Percentiles rank a stretch among this genome's conserved stretches.
Conservation (phyloP, 306 rosid species). For the Vigna angularis region DNA sequence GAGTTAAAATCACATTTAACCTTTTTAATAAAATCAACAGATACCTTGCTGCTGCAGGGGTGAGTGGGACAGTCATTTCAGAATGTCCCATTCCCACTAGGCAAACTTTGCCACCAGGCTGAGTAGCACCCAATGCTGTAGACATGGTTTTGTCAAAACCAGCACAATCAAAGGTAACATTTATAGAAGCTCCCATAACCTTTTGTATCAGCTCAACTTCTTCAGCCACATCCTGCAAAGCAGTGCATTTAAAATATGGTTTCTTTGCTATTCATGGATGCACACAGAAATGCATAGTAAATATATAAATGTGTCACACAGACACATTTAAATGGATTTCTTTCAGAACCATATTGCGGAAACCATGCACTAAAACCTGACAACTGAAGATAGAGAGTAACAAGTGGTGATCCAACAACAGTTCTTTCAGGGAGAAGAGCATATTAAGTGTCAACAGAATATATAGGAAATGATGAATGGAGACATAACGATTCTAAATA, state of each 20-base stretch:
- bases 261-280: neutral
- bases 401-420: constrained; percentile 8
- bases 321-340: neutral
- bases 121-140: constrained; percentile 77
- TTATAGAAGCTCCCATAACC: constrained; percentile 64
- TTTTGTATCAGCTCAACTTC: constrained; percentile 66
- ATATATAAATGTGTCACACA: neutral
- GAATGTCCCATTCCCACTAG: constrained; percentile 85
- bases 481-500: constrained; percentile 26
- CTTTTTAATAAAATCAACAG: neutral
- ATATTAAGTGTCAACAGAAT: constrained; percentile 6
- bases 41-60: constrained; percentile 85
- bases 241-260: constrained; percentile 27
- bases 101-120: constrained; percentile 88
- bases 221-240: constrained; percentile 66
- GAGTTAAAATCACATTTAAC: too few species aligned
- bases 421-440: constrained; percentile 1
- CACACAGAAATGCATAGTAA: constrained; percentile 3
- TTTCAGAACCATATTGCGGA: constrained; percentile 8
- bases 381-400: neutral
- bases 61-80: constrained; percentile 85
- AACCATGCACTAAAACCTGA: constrained; percentile 21
- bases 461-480: constrained; percentile 17
- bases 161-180: constrained; percentile 84
- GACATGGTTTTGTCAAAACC: constrained; percentile 92